These are phyloP conservation scores for Trypanosoma cruzi DNA, from an alignment of 208 protist species.

Conservation along the genomic window DNA sequence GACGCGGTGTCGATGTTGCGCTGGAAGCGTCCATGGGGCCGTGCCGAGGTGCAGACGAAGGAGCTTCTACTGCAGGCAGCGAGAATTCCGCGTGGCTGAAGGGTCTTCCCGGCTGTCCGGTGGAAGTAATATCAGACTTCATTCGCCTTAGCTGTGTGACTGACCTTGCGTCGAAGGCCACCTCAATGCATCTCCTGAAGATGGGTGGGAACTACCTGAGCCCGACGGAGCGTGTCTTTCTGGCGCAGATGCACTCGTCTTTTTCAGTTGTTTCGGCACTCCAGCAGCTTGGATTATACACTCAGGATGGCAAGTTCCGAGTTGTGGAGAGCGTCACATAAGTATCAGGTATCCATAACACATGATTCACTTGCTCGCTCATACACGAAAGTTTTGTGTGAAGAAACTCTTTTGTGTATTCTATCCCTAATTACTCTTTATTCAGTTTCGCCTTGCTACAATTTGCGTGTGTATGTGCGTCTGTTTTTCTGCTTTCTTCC, in stretches of 20 bases:
- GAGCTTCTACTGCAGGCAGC: slow-evolving; percentile 4
- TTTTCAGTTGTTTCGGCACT: slow-evolving; percentile 45
- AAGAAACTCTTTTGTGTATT: background rate
- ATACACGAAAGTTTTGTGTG: background rate
- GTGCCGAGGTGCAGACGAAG: background rate
- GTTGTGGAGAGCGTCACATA: background rate
- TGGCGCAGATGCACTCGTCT: slow-evolving; percentile 68
- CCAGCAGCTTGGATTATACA: slow-evolving; percentile 54
- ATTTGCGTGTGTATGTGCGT: background rate
- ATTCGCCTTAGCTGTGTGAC: slow-evolving; percentile 57
- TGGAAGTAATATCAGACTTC: slow-evolving; percentile 84
- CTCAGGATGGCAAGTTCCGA: slow-evolving; percentile 22
- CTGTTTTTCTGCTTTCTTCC: background rate
- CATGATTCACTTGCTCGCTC: background rate
- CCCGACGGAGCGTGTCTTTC: slow-evolving; percentile 58
- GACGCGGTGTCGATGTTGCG: background rate
- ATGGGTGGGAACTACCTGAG: slow-evolving; percentile 77
- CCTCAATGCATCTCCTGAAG: slow-evolving; percentile 71
- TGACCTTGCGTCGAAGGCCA: slow-evolving; percentile 55
- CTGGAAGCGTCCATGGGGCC: background rate
- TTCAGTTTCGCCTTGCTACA: background rate
- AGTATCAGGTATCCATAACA: background rate
- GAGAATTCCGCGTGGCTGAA: slow-evolving; percentile 11
- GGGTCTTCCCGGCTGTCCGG: slow-evolving; percentile 39
- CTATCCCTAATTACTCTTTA: background rate